phyloP scores from a whole-genome alignment of 352 stramenopile genomes.

The Saprolegnia diclina region DNA sequence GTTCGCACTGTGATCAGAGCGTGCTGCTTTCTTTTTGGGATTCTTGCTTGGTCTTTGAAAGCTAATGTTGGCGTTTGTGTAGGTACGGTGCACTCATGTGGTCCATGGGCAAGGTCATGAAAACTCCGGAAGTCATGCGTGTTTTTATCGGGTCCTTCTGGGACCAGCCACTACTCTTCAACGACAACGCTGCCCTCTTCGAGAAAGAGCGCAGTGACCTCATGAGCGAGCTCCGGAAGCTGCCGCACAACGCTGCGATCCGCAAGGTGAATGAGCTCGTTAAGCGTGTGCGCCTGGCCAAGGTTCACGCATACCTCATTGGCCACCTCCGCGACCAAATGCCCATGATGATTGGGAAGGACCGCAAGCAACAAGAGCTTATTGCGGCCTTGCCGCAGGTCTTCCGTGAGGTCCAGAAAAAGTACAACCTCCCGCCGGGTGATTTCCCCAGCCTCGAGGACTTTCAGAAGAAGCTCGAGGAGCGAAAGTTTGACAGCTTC shows the following conservation, averaged over 20 bases:
- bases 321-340: slow-evolving; percentile 95
- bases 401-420: slow-evolving; percentile 96
- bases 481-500: slow-evolving; percentile 90
- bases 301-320: slow-evolving; percentile 97
- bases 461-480: slow-evolving; percentile 72
- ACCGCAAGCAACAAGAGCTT: slow-evolving; percentile 95
- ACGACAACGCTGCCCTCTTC: slow-evolving; percentile 92
- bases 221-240: slow-evolving; percentile 93
- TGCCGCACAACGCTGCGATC: slow-evolving; percentile 94
- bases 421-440: slow-evolving; percentile 93
- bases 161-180: slow-evolving; percentile 82
- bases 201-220: slow-evolving; percentile 96
- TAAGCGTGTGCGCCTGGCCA: slow-evolving; percentile 91
- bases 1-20: slow-evolving; percentile 1
- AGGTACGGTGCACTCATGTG: slow-evolving; percentile 98
- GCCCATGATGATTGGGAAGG: slow-evolving; percentile 95
- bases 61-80: slow-evolving; percentile 11
- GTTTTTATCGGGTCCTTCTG: slow-evolving; percentile 99
- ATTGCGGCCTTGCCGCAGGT: slow-evolving; percentile 92
- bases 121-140: slow-evolving; percentile 96
- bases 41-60: not conserved
- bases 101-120: slow-evolving; percentile 97
- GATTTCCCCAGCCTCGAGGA: slow-evolving; percentile 92
- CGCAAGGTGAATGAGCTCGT: slow-evolving; percentile 94
- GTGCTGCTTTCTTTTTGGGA: not conserved